phyloP scores from a whole-genome alignment of 2,329 filamentous ascomycete genomes.

The Alternaria hordeiaustralica region DNA sequence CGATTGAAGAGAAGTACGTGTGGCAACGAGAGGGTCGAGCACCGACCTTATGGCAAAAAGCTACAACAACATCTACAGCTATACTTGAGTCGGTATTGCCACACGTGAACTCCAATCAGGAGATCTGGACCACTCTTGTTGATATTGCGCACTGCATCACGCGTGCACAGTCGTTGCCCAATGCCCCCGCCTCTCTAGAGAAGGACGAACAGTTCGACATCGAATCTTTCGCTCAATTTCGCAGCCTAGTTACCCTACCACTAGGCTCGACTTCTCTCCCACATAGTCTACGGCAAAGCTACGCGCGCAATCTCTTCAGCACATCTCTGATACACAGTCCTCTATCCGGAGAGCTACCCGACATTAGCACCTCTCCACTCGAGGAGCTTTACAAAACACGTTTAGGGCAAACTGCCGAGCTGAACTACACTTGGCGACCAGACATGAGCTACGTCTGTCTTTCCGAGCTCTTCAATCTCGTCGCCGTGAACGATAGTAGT shows the following conservation, averaged over 20 bases:
- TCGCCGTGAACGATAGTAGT: slow-evolving; percentile 60
- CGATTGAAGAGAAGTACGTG: slow-evolving; percentile 80
- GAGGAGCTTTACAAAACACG: slow-evolving; percentile 68
- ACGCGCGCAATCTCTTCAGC: slow-evolving; percentile 77
- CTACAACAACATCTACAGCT: slow-evolving; percentile 72
- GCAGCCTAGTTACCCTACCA: slow-evolving; percentile 74
- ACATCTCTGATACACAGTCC: slow-evolving; percentile 81
- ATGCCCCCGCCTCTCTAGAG: slow-evolving; percentile 39
- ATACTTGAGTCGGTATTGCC: slow-evolving; percentile 72
- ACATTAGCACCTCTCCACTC: slow-evolving; percentile 60
- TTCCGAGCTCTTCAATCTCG: slow-evolving; percentile 68
- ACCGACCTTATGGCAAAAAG: slow-evolving; percentile 77
- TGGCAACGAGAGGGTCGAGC: slow-evolving; percentile 76
- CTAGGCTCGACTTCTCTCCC: slow-evolving; percentile 71
- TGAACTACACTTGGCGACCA: slow-evolving; percentile 68
- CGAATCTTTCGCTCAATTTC: slow-evolving; percentile 70
- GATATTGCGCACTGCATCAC: slow-evolving; percentile 48
- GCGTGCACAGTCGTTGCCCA: slow-evolving; percentile 48
- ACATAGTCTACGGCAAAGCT: slow-evolving; percentile 71
- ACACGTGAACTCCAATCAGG: slow-evolving; percentile 42
- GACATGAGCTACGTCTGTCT: slow-evolving; percentile 82
- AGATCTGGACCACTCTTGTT: slow-evolving; percentile 68
- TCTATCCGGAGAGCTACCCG: slow-evolving; percentile 66
- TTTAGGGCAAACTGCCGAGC: slow-evolving; percentile 74
- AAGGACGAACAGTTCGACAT: slow-evolving; percentile 84